Evolutionary conservation across 192 early-diverging fungal genomes (phyloP).

Genomic region (Mortierella alpina): DNA sequence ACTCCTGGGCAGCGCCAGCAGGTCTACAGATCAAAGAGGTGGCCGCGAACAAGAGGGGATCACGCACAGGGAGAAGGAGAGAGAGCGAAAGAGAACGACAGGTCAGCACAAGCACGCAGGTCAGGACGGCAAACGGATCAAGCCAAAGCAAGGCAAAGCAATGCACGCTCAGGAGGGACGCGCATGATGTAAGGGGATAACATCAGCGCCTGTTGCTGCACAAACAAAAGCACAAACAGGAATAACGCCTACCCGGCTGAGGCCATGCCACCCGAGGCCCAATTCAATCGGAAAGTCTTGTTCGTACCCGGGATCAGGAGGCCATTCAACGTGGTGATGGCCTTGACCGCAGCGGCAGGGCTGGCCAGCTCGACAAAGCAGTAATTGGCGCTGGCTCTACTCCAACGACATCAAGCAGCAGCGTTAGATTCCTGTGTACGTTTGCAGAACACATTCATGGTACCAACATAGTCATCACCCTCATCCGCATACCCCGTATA

Average conservation of each 20-base stretch:
- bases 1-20: conserved; percentile 80
- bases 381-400: conserved; percentile 80
- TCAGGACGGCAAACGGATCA: too few species aligned
- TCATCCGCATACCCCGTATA: conserved; percentile 84
- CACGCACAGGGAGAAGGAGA: not conserved
- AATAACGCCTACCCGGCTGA: conserved; percentile 8
- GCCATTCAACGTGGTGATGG: conserved; percentile 81
- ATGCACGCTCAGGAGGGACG: too few species aligned
- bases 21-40: conserved; percentile 38
- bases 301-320: conserved; percentile 85
- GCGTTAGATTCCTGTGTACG: not conserved
- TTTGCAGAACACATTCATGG: not conserved
- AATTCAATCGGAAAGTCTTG: conserved; percentile 93
- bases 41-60: not conserved
- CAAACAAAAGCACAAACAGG: too few species aligned
- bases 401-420: not conserved
- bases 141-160: too few species aligned
- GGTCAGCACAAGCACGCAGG: too few species aligned
- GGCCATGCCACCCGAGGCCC: conserved; percentile 83
- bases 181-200: too few species aligned
- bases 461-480: not conserved
- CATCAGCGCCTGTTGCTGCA: too few species aligned
- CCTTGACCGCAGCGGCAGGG: conserved; percentile 74
- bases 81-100: not conserved
- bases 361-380: conserved; percentile 93